A percentile compares a stretch with the other conserved stretches of the same genome.
These are phyloP conservation scores for Maudiozyma humilis DNA, from an alignment of 1,139 yeast genomes.

Conservation along the genomic window DNA sequence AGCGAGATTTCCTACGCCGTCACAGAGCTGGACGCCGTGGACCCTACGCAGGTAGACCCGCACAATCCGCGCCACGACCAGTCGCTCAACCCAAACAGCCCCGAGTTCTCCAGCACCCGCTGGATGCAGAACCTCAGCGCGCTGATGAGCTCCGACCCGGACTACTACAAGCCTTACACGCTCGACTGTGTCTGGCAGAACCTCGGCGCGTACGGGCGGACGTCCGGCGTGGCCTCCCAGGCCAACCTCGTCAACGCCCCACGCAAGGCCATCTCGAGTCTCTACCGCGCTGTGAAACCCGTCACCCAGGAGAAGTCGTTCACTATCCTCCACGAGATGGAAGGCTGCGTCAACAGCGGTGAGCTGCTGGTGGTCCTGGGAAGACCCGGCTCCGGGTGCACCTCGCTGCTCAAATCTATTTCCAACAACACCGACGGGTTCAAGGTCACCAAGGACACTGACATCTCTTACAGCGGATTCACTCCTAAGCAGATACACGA, in stretches of 20 bases:
- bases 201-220: conserved; percentile 65
- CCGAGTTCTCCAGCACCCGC: conserved; percentile 50
- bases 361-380: conserved; percentile 71
- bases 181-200: conserved; percentile 64
- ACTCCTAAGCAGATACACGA: conserved; percentile 40
- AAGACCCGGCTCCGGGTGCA: conserved; percentile 80
- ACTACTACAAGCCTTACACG: conserved; percentile 53
- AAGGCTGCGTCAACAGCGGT: conserved; percentile 60
- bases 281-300: conserved; percentile 25
- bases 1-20: background rate
- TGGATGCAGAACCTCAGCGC: conserved; percentile 69
- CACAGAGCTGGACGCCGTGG: conserved; percentile 9
- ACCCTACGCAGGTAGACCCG: conserved; percentile 18
- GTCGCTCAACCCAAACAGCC: conserved; percentile 46
- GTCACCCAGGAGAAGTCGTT: conserved; percentile 30
- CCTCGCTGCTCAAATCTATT: conserved; percentile 64
- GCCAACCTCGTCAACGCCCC: conserved; percentile 53
- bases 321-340: conserved; percentile 60
- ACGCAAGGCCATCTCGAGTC: conserved; percentile 18
- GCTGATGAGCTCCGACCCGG: conserved; percentile 49
- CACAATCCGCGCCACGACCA: conserved; percentile 33
- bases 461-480: conserved; percentile 44
- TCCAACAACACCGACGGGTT: conserved; percentile 69
- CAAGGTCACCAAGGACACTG: conserved; percentile 44
- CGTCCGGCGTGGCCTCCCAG: conserved; percentile 74